Conservation (phyloP, 352 stramenopile species). For the Pythium guiyangense region DNA sequence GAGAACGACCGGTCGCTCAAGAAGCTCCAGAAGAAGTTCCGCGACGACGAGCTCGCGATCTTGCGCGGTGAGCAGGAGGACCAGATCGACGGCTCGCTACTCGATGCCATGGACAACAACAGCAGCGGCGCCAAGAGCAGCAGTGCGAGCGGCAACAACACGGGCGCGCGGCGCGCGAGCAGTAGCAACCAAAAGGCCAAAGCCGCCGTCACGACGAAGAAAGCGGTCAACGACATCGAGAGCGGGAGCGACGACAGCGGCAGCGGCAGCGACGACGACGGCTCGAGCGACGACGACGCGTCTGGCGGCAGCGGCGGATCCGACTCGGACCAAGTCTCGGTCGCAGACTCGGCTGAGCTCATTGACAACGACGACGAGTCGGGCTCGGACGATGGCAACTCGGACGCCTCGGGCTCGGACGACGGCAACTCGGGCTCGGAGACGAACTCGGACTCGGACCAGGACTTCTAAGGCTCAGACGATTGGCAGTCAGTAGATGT, state of each 20-base stretch:
- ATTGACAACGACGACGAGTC: slow-evolving; percentile 85
- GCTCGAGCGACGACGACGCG: slow-evolving; percentile 38
- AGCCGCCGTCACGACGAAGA: slow-evolving; percentile 18
- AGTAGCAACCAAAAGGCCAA: slow-evolving; percentile 48
- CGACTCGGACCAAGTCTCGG: slow-evolving; percentile 77
- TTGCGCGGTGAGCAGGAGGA: slow-evolving; percentile 86
- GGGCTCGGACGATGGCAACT: slow-evolving; percentile 40
- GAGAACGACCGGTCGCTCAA: slow-evolving; percentile 89
- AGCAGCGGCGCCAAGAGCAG: slow-evolving; percentile 29
- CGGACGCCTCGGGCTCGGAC: slow-evolving; percentile 25
- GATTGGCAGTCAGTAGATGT: background rate
- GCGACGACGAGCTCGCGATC: slow-evolving; percentile 88
- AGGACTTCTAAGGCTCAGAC: slow-evolving; percentile 53
- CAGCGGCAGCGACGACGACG: slow-evolving; percentile 39
- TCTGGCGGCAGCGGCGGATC: slow-evolving; percentile 23
- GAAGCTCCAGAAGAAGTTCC: slow-evolving; percentile 91
- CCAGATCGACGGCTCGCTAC: slow-evolving; percentile 55
- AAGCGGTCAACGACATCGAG: slow-evolving; percentile 28
- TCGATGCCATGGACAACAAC: slow-evolving; percentile 34
- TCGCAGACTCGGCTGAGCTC: slow-evolving; percentile 77
- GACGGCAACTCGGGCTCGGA: slow-evolving; percentile 47
- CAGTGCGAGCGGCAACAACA: slow-evolving; percentile 13
- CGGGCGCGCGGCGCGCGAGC: slow-evolving; percentile 17
- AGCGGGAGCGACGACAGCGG: slow-evolving; percentile 47
- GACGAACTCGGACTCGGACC: slow-evolving; percentile 53